These are phyloP conservation scores for Neurospora sp. DNA, from an alignment of 2,329 filamentous ascomycete genomes.

Conservation along the genomic window DNA sequence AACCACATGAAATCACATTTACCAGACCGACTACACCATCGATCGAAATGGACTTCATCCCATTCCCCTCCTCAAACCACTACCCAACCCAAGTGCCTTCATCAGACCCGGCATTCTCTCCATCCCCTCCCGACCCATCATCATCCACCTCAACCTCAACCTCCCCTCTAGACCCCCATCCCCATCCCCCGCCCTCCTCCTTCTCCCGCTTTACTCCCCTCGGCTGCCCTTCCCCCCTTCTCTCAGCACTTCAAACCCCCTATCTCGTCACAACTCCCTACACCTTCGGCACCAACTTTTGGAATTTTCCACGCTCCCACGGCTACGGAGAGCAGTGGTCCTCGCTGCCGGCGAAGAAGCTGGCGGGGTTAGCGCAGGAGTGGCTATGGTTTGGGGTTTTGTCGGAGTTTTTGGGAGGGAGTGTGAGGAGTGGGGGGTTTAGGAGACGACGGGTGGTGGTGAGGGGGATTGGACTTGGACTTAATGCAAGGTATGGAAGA, in stretches of 20 bases:
- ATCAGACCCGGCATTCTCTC: neutral
- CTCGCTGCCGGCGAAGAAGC: conserved; percentile 11
- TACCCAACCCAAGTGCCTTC: neutral
- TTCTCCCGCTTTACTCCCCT: neutral
- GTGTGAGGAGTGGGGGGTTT: neutral
- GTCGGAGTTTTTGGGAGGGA: conserved; percentile 13
- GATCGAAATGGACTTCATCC: neutral
- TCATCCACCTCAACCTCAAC: neutral
- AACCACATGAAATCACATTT: neutral
- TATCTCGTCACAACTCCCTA: conserved; percentile 16
- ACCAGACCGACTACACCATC: neutral
- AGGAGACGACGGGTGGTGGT: neutral
- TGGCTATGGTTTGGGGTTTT: conserved; percentile 17
- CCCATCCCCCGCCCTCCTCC: neutral
- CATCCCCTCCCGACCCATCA: neutral
- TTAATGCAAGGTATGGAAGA: neutral
- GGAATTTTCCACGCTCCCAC: conserved; percentile 16
- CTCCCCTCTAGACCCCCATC: neutral
- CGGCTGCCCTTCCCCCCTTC: neutral
- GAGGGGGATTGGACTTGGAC: neutral
- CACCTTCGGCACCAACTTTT: conserved; percentile 13
- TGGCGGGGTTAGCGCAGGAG: conserved; percentile 15
- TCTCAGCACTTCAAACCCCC: conserved; percentile 9
- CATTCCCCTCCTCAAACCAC: neutral
- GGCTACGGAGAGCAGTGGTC: conserved; percentile 17